phyloP scores from a whole-genome alignment of 768 basidiomycete genomes.

The Tylopilus intermedius region DNA sequence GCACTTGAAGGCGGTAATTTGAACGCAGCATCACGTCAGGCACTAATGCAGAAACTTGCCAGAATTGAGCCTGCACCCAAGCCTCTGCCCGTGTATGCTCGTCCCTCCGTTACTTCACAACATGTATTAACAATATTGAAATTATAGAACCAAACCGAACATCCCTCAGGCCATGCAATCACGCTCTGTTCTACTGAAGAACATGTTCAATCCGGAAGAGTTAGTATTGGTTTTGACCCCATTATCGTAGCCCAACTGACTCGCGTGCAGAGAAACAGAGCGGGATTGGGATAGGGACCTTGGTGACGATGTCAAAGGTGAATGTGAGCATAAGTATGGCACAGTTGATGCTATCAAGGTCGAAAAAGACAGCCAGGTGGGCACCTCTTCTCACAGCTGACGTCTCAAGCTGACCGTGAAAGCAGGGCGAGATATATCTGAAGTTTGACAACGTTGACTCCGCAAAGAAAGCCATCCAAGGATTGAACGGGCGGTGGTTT shows the following conservation, averaged over 20 bases:
- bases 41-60: conserved; percentile 99
- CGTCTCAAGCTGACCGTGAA: conserved; percentile 11
- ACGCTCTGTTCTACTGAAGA: conserved; percentile 82
- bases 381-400: conserved; percentile 17
- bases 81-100: conserved; percentile 58
- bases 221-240: conserved; percentile 35
- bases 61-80: conserved; percentile 72
- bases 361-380: conserved; percentile 88
- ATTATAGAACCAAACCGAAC: conserved; percentile 61
- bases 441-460: conserved; percentile 78
- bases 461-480: conserved; percentile 80
- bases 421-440: conserved; percentile 93
- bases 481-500: conserved; percentile 96
- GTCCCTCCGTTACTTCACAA: not conserved
- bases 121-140: conserved; percentile 11
- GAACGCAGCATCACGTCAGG: conserved; percentile 96
- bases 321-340: conserved; percentile 91
- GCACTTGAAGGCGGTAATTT: conserved; percentile 77
- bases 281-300: conserved; percentile 96
- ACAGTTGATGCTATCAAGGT: conserved; percentile 83
- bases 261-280: conserved; percentile 74
- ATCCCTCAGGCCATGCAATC: conserved; percentile 86
- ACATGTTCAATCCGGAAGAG: conserved; percentile 99
- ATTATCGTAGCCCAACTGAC: conserved; percentile 6
- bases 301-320: conserved; percentile 91